Percentiles rank a stretch among this genome's conserved stretches.
phyloP scores from a whole-genome alignment of 2,329 filamentous ascomycete species.

The Diaporthe velutina region DNA sequence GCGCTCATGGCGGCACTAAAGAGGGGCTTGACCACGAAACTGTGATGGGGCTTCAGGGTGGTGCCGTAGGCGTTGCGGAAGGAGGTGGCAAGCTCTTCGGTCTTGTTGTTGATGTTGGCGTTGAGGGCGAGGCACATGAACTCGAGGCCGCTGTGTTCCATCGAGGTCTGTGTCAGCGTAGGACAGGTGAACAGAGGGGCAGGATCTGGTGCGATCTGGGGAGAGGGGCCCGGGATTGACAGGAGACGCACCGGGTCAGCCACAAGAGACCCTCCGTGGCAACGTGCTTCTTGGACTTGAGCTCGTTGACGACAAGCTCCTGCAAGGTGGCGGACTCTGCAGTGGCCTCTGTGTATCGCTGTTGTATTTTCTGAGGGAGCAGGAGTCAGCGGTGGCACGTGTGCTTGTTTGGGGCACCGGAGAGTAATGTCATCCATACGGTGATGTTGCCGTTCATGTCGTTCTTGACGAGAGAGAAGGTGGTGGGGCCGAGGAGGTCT shows the following conservation, averaged over 20 bases:
- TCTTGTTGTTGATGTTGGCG: constrained; percentile 77
- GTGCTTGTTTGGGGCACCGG: not conserved
- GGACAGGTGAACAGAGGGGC: constrained; percentile 29
- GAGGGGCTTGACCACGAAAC: constrained; percentile 88
- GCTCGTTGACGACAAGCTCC: constrained; percentile 85
- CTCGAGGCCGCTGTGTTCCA: constrained; percentile 79
- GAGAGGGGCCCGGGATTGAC: not conserved
- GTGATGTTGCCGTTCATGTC: constrained; percentile 94
- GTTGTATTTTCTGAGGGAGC: constrained; percentile 81
- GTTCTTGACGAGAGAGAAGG: constrained; percentile 90
- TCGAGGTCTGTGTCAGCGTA: constrained; percentile 34
- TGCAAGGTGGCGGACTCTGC: constrained; percentile 87
- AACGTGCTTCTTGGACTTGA: constrained; percentile 88
- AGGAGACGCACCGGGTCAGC: constrained; percentile 79
- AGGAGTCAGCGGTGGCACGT: not conserved
- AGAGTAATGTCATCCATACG: constrained; percentile 60
- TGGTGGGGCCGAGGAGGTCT: constrained; percentile 77
- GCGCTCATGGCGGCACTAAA: constrained; percentile 95
- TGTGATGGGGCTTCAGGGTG: constrained; percentile 94
- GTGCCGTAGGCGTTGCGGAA: constrained; percentile 88
- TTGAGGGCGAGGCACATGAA: constrained; percentile 90
- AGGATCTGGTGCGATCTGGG: constrained; percentile 22
- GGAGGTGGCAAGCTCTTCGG: constrained; percentile 84
- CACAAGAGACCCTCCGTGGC: constrained; percentile 93
- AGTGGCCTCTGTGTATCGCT: constrained; percentile 83